Evolutionary conservation across 176 grass and related monocot genomes (phyloP), one percentile per base, ranked within the genome.

Genomic region (Eremochloa ophiuroides): DNA sequence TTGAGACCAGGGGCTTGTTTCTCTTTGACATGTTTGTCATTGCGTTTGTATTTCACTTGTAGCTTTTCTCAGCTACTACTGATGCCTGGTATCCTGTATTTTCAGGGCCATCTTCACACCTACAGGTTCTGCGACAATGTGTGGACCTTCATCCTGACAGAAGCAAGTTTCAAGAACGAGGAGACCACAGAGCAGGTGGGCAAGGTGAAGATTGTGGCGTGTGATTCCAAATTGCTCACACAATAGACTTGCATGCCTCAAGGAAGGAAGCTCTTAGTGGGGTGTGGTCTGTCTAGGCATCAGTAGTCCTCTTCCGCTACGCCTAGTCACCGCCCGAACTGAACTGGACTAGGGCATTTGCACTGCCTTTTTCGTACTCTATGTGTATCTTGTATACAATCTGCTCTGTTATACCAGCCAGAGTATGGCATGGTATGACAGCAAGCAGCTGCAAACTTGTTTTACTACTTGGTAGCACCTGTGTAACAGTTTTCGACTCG

Each of bases 121-220:
- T 99, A 99, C 50, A 92, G 96, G 88, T 99, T 95, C 73, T 99
- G 96, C 23, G 96, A 99, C 70, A 95, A 99, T 80, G 96, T 98
- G 25, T 95, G 93, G 96, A 95, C 96, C 5, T 99, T 99, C 84
- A 99, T 95, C 48, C 42, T 99, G 40, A 78, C 88, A 25, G 90
- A 93, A 8, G 95, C 95, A 30, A 26, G 20, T 0, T 93, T 95
- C 87, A 99, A 95, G 77, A 95, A 79, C 18, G 91, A 95, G 3
- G 91, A 95, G 77, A 79, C 16, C 0, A 76, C 74, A 0, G 88
- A 95, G 62, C 78, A 71, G 43, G 87, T 95, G 10, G 78, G 85
- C 62, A 90, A 89, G 62, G 90, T 99, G 79, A 98, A 98, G 86
- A 98, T 98, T 64, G 96, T 98, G 53, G 96, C 96, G 16, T 99